Evolutionary conservation across 176 grass and related monocot species (phyloP).

Genomic region (sorghum (Sorghum bicolor)): Sorghum_bicolor_NCBIv3 NC_012871.2:62378001-62378500

Average conservation of each 20-base stretch:
- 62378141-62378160: constrained; percentile 23
- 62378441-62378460: constrained; percentile 49
- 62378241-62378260: constrained; percentile 4
- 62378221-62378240: not conserved
- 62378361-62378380: constrained; percentile 22
- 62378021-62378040: no score
- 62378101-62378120: not conserved
- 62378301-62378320: not conserved
- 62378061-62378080: no score
- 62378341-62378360: constrained; percentile 45
- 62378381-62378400: constrained; percentile 26
- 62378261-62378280: not conserved
- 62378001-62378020: constrained; percentile 2
- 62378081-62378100: no score
- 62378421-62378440: constrained; percentile 45
- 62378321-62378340: not conserved
- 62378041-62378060: no score
- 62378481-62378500: constrained; percentile 52
- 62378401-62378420: constrained; percentile 38
- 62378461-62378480: constrained; percentile 40
- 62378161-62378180: not conserved
- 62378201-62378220: not conserved
- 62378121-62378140: not conserved
- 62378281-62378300: not conserved
- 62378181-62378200: constrained; percentile 23